Evolutionary conservation across 179 eudicot species (phyloP).

Genomic region (Spinacia oleracea): DNA sequence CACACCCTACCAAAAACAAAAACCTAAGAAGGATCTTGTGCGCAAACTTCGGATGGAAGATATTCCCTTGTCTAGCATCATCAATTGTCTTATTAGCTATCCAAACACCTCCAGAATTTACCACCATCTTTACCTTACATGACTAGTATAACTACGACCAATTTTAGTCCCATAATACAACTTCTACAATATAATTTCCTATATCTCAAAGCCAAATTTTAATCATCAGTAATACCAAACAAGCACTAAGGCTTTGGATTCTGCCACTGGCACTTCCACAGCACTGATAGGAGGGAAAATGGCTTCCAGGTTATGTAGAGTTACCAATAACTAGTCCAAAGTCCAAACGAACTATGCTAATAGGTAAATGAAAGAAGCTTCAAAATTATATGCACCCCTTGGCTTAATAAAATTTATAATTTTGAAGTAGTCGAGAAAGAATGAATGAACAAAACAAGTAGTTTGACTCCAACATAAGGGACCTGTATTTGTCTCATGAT

Average conservation of each 20-base stretch:
- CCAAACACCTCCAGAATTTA: too few species aligned
- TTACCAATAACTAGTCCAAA: not conserved
- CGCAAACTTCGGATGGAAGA: too few species aligned
- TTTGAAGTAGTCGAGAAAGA: not conserved
- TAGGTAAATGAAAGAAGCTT: not conserved
- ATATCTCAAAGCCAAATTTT: not conserved
- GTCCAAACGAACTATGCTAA: not conserved
- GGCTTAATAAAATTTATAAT: not conserved
- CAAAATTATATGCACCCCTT: not conserved
- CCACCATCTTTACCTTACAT: too few species aligned
- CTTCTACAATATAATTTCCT: not conserved
- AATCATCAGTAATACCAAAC: not conserved
- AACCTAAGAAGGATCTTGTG: too few species aligned
- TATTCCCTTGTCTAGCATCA: too few species aligned
- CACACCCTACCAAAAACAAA: too few species aligned
- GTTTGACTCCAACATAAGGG: not conserved
- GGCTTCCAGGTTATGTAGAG: not conserved
- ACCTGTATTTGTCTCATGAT: not conserved
- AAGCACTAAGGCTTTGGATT: not conserved
- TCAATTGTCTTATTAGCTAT: too few species aligned
- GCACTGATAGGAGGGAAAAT: not conserved
- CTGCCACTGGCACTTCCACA: not conserved
- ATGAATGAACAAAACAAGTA: not conserved
- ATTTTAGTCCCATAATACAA: not conserved
- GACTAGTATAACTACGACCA: too few species aligned